Conservation (phyloP, 495 filamentous ascomycete genomes). For the Aspergillus sclerotioniger region DNA sequence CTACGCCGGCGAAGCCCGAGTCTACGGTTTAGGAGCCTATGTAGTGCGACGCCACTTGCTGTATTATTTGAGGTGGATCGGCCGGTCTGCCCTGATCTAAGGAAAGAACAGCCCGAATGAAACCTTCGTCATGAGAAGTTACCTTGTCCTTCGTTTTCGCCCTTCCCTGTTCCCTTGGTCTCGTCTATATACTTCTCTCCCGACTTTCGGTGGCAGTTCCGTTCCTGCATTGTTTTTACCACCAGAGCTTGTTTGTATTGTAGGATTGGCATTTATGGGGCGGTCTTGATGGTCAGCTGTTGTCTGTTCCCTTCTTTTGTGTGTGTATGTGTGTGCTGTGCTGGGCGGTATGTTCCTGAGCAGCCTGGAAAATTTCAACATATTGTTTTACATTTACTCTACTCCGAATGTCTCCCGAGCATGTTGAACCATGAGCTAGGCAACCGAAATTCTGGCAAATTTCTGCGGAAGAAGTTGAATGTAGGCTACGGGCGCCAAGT, state of each 20-base stretch:
- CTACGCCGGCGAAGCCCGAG: conserved; percentile 37
- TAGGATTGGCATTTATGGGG: conserved; percentile 16
- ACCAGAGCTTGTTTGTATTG: conserved; percentile 21
- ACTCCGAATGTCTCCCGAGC: neutral
- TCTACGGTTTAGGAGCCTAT: conserved; percentile 26
- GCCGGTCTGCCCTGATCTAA: conserved; percentile 2
- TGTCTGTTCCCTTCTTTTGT: conserved; percentile 3
- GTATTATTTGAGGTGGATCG: conserved; percentile 1
- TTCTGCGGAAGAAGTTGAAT: too few relatives aligned
- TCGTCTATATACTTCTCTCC: conserved; percentile 12
- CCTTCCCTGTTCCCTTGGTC: conserved; percentile 7
- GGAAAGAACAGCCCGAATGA: conserved; percentile 12
- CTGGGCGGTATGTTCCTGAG: neutral
- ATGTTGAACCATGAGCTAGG: too few relatives aligned
- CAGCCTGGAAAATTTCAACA: neutral
- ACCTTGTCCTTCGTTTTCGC: conserved; percentile 16
- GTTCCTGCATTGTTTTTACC: conserved; percentile 19
- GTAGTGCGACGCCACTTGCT: neutral
- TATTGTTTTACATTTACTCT: neutral
- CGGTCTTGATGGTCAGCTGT: conserved; percentile 5
- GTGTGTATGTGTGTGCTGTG: neutral
- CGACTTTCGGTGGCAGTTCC: conserved; percentile 7
- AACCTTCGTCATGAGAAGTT: conserved; percentile 12
- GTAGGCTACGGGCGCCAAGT: neutral
- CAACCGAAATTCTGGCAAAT: too few relatives aligned